Evolutionary conservation across 352 stramenopile genomes (phyloP), one percentile per base, ranked within the genome.

Genomic region (Pythium dissimile): DNA sequence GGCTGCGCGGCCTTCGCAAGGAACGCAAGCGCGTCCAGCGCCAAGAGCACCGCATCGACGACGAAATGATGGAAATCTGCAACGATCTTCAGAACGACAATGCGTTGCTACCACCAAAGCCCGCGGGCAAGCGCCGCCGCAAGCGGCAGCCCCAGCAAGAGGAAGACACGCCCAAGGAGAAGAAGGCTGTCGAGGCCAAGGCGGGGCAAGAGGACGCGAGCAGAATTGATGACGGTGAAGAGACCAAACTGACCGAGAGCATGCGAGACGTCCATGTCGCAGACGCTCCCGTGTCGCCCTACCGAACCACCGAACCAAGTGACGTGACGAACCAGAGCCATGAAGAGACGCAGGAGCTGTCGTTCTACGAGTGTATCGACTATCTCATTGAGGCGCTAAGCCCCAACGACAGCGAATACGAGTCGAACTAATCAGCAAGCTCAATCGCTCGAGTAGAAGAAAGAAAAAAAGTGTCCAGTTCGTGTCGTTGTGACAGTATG

Each of bases 341-440:
- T n/a, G n/a, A n/a, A n/a, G n/a, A n/a, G n/a, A n/a, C n/a, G n/a
- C n/a, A n/a, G 18, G 38, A 45, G 6, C 44, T 20, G 31, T 60
- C 52, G 52, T 60, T 60, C 24, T 35, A 44, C 42, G 52, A 60
- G 31, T 32, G 35, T 20, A 43, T 60, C 16, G 52, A 60, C 31
- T 60, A 46, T 30, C 32, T 60, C 21, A 45, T 60, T 11, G 52
- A 60, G 18, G 52, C 52, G 30, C 42, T 60, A n/a, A 60, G 52
- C 31, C 52, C 52, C n/a, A 60, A 41, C 16, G 52, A 59, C 23
- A 59, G 52, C 42, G 52, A 60, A 7, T 28, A 24, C 52, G 52
- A 59, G 20, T 20, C 18, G 7, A 23, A 44, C 8, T 31, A 21
- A 30, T 23, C 9, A 8, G n/a, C 23, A 26, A 7, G 26, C n/a